Base-by-base conservation (phyloP, 805 yeast genomes). In the Ogataea ramenticola region DNA sequence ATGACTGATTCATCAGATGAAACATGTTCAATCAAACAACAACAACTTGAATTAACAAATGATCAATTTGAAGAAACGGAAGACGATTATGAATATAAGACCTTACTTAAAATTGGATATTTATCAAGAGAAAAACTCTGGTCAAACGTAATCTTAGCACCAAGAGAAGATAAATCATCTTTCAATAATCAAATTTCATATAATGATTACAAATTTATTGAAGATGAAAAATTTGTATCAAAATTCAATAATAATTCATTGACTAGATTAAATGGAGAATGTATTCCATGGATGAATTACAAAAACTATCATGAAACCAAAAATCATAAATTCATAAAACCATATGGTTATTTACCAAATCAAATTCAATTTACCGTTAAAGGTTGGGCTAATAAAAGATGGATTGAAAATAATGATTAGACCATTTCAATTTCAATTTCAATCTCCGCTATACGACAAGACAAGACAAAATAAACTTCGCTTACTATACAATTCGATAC, bases 131-230 rank as follows among this genome's bases (percentile, higher is more conserved):
- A 75, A 38, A 71, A 75, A 52, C 57, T 78, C 39, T 77, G 81
- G 81, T 64, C 67, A 32, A 67, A 65, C 41, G 79, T 79, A 15
- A 66, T 79, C 5, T 55, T 79, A 29, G 71, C 74, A 4, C 81
- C 83, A 21, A 62, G 82, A 37, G 45, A 49, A 1, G 85, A 78
- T 39, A 22, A 31, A 8, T 39, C 16, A 5, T 19, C 27, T 12
- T 7, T 24, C 8, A 5, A 20, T 19, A 26, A 42, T 32, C 24
- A 8, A 20, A 17, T 17, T 31, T n/a, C 35, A 21, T 14, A 19
- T 29, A 11, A 32, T 33, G 5, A 36, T 41, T 15, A 43, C 15
- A 34, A 20, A 46, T 17, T 47, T 41, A 35, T 42, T 41, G 30
- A 40, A 20, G 22, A 31, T 32, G 19, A 34, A 16, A n/a, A 20